Evolutionary conservation across 2,329 filamentous ascomycete genomes (phyloP).

Genomic region (Phialophora tarda): DNA sequence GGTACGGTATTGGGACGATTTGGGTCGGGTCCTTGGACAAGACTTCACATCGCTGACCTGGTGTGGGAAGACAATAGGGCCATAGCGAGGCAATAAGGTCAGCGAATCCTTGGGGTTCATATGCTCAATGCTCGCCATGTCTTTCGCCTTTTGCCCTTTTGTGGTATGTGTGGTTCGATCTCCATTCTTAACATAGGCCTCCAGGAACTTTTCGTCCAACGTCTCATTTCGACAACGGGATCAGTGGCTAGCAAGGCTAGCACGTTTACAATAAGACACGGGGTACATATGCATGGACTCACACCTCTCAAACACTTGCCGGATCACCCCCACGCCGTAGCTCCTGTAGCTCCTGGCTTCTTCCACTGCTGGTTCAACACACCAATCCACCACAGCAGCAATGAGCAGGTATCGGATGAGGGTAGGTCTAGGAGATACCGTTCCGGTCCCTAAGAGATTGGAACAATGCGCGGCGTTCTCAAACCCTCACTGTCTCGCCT

Average conservation of each 20-base stretch:
- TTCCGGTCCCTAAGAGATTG: background rate
- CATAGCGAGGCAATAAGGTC: background rate
- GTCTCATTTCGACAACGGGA: background rate
- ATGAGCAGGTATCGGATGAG: background rate
- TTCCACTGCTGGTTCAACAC: background rate
- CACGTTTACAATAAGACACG: background rate
- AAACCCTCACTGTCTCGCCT: no score
- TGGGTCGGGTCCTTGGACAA: background rate
- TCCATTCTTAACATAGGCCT: background rate
- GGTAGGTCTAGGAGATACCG: background rate
- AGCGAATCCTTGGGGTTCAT: background rate
- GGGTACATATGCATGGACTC: background rate
- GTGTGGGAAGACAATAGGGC: background rate
- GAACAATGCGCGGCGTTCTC: background rate
- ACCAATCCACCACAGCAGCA: background rate
- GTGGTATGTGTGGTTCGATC: background rate
- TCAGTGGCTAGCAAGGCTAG: background rate
- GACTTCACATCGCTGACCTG: background rate
- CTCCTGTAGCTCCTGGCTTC: background rate
- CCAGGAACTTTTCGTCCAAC: background rate
- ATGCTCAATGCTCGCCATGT: constrained; percentile 2
- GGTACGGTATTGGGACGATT: no score
- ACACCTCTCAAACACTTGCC: background rate
- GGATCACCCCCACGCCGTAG: background rate
- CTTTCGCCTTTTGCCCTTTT: background rate